These are phyloP conservation scores for Mortierella sp. DNA, from an alignment of 371 early-diverging fungal species.

Conservation along the genomic window DNA sequence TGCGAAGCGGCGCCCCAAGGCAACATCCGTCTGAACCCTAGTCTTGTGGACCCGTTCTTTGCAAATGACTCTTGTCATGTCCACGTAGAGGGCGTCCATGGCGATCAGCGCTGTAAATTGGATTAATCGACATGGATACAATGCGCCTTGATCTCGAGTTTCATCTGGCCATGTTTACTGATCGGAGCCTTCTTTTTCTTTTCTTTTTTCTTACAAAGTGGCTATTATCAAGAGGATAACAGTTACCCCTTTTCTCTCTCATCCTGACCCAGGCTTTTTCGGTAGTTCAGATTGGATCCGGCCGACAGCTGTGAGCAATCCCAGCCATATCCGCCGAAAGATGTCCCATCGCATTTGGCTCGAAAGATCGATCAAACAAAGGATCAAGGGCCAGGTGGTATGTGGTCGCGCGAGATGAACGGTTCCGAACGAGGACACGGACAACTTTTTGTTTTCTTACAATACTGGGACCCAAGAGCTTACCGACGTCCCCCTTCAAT, in stretches of 20 bases:
- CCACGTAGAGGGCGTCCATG: conserved; percentile 10
- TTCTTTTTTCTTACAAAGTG: conserved; percentile 16
- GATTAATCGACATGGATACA: no score
- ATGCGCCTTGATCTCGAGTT: not conserved
- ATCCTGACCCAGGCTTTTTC: not conserved
- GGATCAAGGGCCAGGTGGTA: conserved; percentile 20
- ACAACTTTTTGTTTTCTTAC: no score
- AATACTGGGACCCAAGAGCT: no score
- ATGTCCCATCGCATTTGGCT: conserved; percentile 5
- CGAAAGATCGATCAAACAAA: conserved; percentile 7
- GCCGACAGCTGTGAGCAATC: conserved; percentile 5
- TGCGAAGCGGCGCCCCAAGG: conserved; percentile 4
- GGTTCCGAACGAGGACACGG: no score
- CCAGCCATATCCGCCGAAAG: not conserved
- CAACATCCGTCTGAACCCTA: conserved; percentile 2
- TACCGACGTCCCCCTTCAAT: not conserved
- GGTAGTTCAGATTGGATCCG: conserved; percentile 10
- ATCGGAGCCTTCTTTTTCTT: not conserved
- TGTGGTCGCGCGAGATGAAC: no score
- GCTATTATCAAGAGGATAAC: conserved; percentile 7
- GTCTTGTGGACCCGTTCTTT: not conserved
- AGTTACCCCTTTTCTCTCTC: conserved; percentile 5
- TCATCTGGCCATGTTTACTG: not conserved
- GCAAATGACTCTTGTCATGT: not conserved
- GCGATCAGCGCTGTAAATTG: not conserved